Base-by-base conservation (phyloP, 345 rosid genomes). In the Abelmoschus esculentus region DNA sequence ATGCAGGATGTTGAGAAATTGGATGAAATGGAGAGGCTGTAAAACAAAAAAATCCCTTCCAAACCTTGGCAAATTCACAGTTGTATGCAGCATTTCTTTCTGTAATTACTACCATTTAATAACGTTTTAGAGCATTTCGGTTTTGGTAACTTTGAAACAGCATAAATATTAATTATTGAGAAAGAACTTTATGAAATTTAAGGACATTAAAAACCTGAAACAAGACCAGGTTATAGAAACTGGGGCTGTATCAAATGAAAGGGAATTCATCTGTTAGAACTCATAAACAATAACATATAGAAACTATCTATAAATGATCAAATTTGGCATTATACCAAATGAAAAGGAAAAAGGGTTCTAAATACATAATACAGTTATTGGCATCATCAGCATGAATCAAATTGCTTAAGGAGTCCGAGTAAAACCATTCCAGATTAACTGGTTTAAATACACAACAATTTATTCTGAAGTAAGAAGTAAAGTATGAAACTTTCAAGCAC, bases 331-430 rank as follows among this genome's bases (percentile, higher is more conserved):
- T 17, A 60, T 15, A 36, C 26, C 47, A 61, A 34, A 61, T 61
- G 47, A 56, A 36, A 9, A 61, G 44, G 34, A 34, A 34, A 59
- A 59, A n/a, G 65, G 4, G 17, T 58, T 56, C 60, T 22, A 26
- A 22, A 22, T 22, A 56, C 32, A 57, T 44, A 59, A 58, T 58
- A 65, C 59, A 73, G 69, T 60, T 64, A 50, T 66, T 59, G 47
- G 34, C 31, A 61, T 74, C 52, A 67, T 74, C 71, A 42, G 55
- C 69, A 61, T 63, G 36, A 66, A 61, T 26, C 72, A 74, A 47
- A 53, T 66, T 6, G 72, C 59, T 58, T 7, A 10, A 61, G 56
- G 54, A 53, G 68, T 47, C 22, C 29, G 55, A 72, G 47, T 62
- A 67, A 52, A 55, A 69, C 36, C 2, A 71, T 26, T 62, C 67